Base-by-base conservation (phyloP, 257 asterid genomes). In the Plantago ovata region DNA sequence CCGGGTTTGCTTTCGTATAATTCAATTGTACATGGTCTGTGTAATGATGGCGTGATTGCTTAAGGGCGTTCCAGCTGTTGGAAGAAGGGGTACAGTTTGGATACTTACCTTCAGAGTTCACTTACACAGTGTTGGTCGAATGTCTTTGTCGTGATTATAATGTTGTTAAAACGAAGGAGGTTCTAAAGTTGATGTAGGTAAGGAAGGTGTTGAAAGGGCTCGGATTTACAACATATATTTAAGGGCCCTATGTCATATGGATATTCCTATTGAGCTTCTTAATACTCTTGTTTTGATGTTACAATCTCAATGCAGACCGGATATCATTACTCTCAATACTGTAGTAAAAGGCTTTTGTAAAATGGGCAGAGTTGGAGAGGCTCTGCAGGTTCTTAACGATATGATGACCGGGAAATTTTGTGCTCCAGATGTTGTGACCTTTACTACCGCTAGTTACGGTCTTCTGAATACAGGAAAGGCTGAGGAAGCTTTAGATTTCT, bases 171-270 rank as follows among this genome's bases (percentile, higher is more conserved):
- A 87, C 95, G 0, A 88, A 81, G 72, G 69, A 77, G 36, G 89
- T 83, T 56, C 72, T 82, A 24, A 71, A 72, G 63, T 40, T 82
- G 63, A 82, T 92, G 93, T 67, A 62, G 59, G 68, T 14, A 78
- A 68, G 72, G 68, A 78, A 60, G 70, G 67, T 61, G 66, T 62
- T 53, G 80, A 75, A 13, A 74, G 47, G 60, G 82, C 95, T 60
- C 82, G 95, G 66, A 80, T 85, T 56, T 88, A 83, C 72, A 88
- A 85, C 63, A 88, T 92, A 52, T 88, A 84, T 68, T 60, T 92
- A 76, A 87, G 95, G 71, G 94, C 93, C 47, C 82, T 85, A 58
- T 83, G 95, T 74, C 63, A 64, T 63, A 59, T 72, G 64, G 66
- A 73, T 36, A 84, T 69, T 62, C 89, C 95, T 16, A 82, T 95